Percentiles rank a stretch among this genome's conserved stretches.
Conservation (phyloP, 192 early-diverging fungal genomes). For the Chytriomyces confervae region DNA sequence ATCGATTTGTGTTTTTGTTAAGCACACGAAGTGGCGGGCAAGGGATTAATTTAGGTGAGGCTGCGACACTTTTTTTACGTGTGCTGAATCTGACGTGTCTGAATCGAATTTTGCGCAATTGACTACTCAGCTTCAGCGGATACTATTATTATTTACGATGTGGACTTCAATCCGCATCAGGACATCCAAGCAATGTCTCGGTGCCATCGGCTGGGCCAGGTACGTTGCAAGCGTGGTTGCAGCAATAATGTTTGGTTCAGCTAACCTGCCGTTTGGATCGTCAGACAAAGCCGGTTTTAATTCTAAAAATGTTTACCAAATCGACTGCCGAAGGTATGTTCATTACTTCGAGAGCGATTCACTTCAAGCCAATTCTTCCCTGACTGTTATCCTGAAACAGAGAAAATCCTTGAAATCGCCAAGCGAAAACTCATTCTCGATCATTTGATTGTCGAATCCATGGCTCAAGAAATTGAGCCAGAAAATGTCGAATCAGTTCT, state of each 20-base stretch:
- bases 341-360: not conserved
- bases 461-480: conserved; percentile 63
- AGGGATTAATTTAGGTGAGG: conserved; percentile 65
- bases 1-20: conserved; percentile 70
- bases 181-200: conserved; percentile 77
- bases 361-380: not conserved
- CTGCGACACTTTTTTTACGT: too few species aligned
- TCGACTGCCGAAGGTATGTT: conserved; percentile 63
- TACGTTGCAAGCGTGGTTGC: too few species aligned
- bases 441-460: conserved; percentile 74
- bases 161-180: conserved; percentile 75
- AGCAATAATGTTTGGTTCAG: too few species aligned
- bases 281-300: conserved; percentile 60
- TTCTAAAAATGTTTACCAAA: conserved; percentile 69
- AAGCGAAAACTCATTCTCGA: conserved; percentile 78
- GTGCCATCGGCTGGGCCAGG: conserved; percentile 76
- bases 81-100: too few species aligned
- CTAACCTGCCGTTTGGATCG: too few species aligned
- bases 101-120: too few species aligned
- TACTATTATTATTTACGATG: conserved; percentile 76
- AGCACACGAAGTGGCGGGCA: conserved; percentile 77
- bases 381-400: conserved; percentile 26
- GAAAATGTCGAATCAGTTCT: conserved; percentile 67
- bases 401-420: conserved; percentile 73
- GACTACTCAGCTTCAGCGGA: conserved; percentile 61